Conservation (phyloP, 2,329 filamentous ascomycete species). For the Colletotrichum musicola region DNA sequence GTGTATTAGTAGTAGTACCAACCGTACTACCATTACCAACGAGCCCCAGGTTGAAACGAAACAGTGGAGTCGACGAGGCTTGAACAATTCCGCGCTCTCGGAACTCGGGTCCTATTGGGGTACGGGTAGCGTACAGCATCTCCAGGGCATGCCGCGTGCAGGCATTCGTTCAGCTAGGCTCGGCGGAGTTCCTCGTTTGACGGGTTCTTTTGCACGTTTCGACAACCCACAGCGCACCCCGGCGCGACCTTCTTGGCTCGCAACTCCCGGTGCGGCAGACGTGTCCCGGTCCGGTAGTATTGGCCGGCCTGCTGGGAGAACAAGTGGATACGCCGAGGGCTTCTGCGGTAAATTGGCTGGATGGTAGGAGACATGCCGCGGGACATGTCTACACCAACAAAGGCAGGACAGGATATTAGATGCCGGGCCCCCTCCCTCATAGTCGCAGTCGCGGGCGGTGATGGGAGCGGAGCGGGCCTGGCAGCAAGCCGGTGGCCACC, state of each 20-base stretch:
- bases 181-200: conserved; percentile 5
- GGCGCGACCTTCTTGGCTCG: conserved; percentile 4
- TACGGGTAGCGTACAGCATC: not conserved
- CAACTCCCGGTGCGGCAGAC: conserved; percentile 12
- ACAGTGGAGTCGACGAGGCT: conserved; percentile 5
- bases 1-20: no score
- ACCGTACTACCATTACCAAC: not conserved
- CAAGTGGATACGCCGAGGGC: conserved; percentile 11
- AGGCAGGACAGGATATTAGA: no score
- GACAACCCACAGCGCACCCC: not conserved
- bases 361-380: not conserved
- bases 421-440: not conserved
- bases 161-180: not conserved
- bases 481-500: not conserved
- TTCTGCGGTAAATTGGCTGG: not conserved
- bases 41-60: conserved; percentile 13
- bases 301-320: conserved; percentile 6
- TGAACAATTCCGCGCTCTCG: conserved; percentile 8
- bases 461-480: not conserved
- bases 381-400: not conserved
- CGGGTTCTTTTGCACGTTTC: conserved; percentile 11
- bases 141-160: not conserved
- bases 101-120: conserved; percentile 9
- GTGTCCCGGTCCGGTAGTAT: conserved; percentile 9
- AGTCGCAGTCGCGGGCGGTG: not conserved